Base-by-base conservation (phyloP, 108 stramenopile species). In the Fragilaria crotonensis region DNA sequence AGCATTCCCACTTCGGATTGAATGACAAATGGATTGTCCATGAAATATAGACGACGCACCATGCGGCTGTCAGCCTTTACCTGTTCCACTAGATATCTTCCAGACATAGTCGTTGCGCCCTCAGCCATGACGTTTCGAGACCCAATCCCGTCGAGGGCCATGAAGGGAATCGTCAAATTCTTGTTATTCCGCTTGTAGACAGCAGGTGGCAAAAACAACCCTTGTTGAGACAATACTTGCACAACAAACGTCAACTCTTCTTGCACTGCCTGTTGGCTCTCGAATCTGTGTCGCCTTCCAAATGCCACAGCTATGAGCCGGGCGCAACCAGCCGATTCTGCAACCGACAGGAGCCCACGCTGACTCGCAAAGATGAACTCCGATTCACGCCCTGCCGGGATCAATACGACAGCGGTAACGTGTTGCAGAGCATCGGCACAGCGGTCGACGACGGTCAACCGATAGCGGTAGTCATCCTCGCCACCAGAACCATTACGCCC, bases 61-160 rank as follows among this genome's bases (percentile, higher is more conserved):
- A 18, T 9, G 18, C 54, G 58, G 30, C 23, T 14, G 3, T 66
- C 64, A 17, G 21, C 48, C 11, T 30, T 11, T 23, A 66, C 57
- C 32, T 66, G 58, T 32, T 66, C 64, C 4, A 66, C 45, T 9
- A 66, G 14, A 25, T 66, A 66, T 33, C 17, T n/a, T 18, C 64
- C 64, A 5, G 57, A 51, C 19, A 47, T 27, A 5, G 25, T 26
- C 28, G 46, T 48, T 25, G 57, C 45, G 4, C 64, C 64, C 29
- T 58, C 36, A 5, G 45, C 46, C 47, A 66, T 11, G 26, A 66
- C 21, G 25, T 59, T 25, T 5, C 64, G 56, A 9, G 53, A n/a
- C 23, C 64, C 64, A 49, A 66, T 48, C 3, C 64, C 64, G 52
- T 66, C 57, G n/a, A 66, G 17, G 18, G 64, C 64, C 64, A 66